phyloP scores from a whole-genome alignment of 2,329 filamentous ascomycete species.

The Clonostachys sp. region DNA sequence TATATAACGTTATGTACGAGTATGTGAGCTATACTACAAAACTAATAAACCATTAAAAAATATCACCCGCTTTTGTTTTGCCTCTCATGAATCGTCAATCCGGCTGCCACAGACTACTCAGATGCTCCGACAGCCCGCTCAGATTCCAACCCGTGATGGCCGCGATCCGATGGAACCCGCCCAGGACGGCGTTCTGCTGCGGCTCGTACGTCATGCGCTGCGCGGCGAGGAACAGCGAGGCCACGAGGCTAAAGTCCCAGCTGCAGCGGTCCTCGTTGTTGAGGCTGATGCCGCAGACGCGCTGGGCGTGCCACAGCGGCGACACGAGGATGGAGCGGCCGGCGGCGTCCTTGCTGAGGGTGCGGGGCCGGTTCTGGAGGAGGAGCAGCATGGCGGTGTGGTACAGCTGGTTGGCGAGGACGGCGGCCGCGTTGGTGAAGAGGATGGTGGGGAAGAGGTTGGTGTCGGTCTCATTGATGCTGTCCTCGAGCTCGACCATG shows the following conservation, averaged over 20 bases:
- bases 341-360: slow-evolving; percentile 19
- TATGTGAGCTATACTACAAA: too few species aligned
- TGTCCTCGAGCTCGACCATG: slow-evolving; percentile 20
- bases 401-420: slow-evolving; percentile 51
- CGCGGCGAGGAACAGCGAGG: slow-evolving; percentile 37
- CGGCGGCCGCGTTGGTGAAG: slow-evolving; percentile 28
- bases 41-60: too few species aligned
- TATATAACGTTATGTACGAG: too few species aligned
- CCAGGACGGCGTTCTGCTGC: slow-evolving; percentile 36
- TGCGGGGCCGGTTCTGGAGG: slow-evolving; percentile 44
- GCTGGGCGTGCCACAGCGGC: slow-evolving; percentile 40
- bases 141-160: slow-evolving; percentile 35
- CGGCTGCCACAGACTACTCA: slow-evolving; percentile 19
- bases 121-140: slow-evolving; percentile 12
- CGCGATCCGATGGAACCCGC: slow-evolving; percentile 27
- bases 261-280: slow-evolving; percentile 36
- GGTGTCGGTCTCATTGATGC: slow-evolving; percentile 8
- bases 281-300: slow-evolving; percentile 42
- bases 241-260: slow-evolving; percentile 43
- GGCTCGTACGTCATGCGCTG: slow-evolving; percentile 40
- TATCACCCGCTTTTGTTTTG: too few species aligned
- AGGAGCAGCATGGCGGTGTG: slow-evolving; percentile 50
- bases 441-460: slow-evolving; percentile 26
- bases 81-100: slow-evolving; percentile 3
- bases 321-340: slow-evolving; percentile 27